These are phyloP conservation scores for Yamadazyma trypodendri DNA, from an alignment of 1,139 yeast species.

Conservation along the genomic window DNA sequence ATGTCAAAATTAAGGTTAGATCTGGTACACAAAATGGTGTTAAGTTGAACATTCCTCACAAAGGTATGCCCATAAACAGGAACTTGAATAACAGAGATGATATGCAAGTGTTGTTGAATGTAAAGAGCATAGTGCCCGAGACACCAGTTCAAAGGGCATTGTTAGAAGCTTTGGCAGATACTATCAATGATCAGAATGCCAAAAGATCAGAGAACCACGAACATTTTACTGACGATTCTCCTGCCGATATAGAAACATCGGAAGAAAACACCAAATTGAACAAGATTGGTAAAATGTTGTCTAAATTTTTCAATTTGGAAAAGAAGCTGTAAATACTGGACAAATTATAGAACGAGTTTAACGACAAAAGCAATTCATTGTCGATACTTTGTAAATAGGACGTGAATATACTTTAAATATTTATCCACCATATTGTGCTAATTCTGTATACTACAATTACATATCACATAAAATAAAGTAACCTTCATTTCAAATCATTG, in stretches of 20 bases:
- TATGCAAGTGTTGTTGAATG: constrained; percentile 71
- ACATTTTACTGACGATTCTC: constrained; percentile 51
- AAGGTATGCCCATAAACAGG: constrained; percentile 77
- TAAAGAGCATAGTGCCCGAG: constrained; percentile 70
- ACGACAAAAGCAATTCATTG: constrained; percentile 1
- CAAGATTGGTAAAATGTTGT: constrained; percentile 61
- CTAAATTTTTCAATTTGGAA: constrained; percentile 60
- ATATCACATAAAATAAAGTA: constrained; percentile 1
- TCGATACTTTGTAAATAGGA: neutral
- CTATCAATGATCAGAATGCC: constrained; percentile 77
- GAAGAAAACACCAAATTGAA: constrained; percentile 56
- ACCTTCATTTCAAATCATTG: constrained; percentile 35
- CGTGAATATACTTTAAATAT: constrained; percentile 1
- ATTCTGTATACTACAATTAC: constrained; percentile 8
- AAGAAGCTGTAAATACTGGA: constrained; percentile 20
- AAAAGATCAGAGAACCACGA: constrained; percentile 54
- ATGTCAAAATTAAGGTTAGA: constrained; percentile 76
- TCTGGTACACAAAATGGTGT: constrained; percentile 83
- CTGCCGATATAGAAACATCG: constrained; percentile 48
- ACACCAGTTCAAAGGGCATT: constrained; percentile 90
- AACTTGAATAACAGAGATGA: constrained; percentile 69
- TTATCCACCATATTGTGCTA: neutral
- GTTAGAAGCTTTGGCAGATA: constrained; percentile 92
- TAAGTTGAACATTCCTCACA: constrained; percentile 73
- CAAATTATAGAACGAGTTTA: constrained; percentile 5